These are phyloP conservation scores for Neonectria faginata DNA, from an alignment of 2,329 filamentous ascomycete genomes.

Conservation along the genomic window DNA sequence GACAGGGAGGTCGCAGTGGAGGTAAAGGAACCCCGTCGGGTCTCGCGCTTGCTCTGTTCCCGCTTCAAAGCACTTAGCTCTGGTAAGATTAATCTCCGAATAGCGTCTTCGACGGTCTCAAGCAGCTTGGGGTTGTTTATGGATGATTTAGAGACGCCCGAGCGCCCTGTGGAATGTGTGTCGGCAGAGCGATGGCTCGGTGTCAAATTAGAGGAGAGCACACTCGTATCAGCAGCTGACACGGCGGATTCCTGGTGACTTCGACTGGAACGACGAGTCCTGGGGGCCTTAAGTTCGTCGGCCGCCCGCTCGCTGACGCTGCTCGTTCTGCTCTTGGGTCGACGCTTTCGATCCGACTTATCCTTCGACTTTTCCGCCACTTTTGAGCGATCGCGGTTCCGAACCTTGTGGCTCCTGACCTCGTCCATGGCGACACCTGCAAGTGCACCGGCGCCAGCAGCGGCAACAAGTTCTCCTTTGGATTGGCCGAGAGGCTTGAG, in stretches of 20 bases:
- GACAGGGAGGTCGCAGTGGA: conserved; percentile 68
- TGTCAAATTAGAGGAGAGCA: conserved; percentile 65
- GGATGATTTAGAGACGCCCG: conserved; percentile 72
- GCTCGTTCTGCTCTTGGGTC: conserved; percentile 62
- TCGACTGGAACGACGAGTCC: conserved; percentile 61
- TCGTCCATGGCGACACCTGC: conserved; percentile 57
- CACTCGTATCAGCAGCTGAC: conserved; percentile 66
- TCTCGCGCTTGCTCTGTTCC: conserved; percentile 83
- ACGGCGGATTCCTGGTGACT: conserved; percentile 64
- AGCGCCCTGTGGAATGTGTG: conserved; percentile 62
- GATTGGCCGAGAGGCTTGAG: conserved; percentile 56
- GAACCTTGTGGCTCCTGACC: conserved; percentile 58
- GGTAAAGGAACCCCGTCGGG: conserved; percentile 73
- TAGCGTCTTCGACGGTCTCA: conserved; percentile 93
- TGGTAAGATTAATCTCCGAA: conserved; percentile 87
- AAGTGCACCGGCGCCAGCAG: conserved; percentile 50
- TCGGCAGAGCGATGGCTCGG: conserved; percentile 68
- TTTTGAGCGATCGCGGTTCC: conserved; percentile 58
- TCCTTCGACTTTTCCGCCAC: conserved; percentile 57
- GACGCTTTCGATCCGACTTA: conserved; percentile 62
- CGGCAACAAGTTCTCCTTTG: conserved; percentile 53
- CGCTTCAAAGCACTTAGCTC: conserved; percentile 92
- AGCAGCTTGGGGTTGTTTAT: conserved; percentile 93
- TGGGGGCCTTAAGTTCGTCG: conserved; percentile 60
- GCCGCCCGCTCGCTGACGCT: conserved; percentile 61